Percentiles rank a stretch among this genome's conserved stretches.
Evolutionary conservation across 495 filamentous ascomycete genomes (phyloP).

Genomic region (Chlorociboria aeruginascens): DNA sequence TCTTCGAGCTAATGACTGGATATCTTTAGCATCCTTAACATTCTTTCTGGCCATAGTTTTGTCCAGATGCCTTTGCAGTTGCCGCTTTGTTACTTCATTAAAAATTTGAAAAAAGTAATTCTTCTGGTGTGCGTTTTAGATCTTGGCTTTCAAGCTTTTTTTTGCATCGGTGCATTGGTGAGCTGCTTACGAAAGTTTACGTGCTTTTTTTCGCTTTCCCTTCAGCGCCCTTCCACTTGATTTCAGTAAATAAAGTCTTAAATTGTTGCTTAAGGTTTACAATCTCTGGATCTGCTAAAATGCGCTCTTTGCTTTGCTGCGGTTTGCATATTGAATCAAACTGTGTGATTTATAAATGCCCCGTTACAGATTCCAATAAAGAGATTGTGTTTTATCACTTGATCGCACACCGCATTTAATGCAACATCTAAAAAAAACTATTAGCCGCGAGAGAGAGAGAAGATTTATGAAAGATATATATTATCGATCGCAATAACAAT

Average conservation of each 20-base stretch:
- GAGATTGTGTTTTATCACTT: slow-evolving; percentile 13
- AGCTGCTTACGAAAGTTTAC: background rate
- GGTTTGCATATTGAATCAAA: slow-evolving; percentile 16
- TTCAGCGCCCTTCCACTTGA: slow-evolving; percentile 3
- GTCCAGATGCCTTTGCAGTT: slow-evolving; percentile 3
- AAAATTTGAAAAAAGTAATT: slow-evolving; percentile 11
- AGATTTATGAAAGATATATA: slow-evolving; percentile 6
- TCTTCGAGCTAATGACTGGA: slow-evolving; percentile 11
- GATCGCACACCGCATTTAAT: slow-evolving; percentile 14
- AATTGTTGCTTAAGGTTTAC: slow-evolving; percentile 4
- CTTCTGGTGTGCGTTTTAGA: slow-evolving; percentile 3
- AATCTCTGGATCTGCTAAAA: slow-evolving; percentile 8
- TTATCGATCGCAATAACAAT: slow-evolving; percentile 12
- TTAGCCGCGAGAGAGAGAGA: slow-evolving; percentile 1
- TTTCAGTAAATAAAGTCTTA: slow-evolving; percentile 1
- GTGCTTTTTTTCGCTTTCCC: background rate
- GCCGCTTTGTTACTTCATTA: slow-evolving; percentile 11
- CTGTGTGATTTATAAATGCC: slow-evolving; percentile 6
- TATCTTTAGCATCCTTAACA: too few species aligned
- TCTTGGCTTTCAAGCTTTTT: slow-evolving; percentile 6
- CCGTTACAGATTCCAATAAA: slow-evolving; percentile 9
- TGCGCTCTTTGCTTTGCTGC: slow-evolving; percentile 4
- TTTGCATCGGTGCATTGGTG: background rate
- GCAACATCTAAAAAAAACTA: slow-evolving; percentile 6
- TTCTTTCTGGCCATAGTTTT: background rate